Percentiles rank a stretch among this genome's conserved stretches.
phyloP scores from a whole-genome alignment of 352 stramenopile genomes.

The Phytopythium litorale region DNA sequence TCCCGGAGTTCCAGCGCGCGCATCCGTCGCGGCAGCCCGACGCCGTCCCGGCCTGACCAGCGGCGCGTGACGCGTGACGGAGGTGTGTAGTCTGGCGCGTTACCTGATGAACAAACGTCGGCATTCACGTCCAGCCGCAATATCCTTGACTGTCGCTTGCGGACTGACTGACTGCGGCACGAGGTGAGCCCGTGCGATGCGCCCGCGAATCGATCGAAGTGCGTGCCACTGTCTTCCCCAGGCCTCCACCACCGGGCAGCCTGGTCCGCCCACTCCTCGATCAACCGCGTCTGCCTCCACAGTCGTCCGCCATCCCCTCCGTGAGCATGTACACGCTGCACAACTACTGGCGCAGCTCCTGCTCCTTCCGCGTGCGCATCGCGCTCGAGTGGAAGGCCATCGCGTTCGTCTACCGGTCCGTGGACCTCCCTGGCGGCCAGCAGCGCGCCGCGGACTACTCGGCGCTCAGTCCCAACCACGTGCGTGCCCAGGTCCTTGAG shows the following conservation, averaged over 20 bases:
- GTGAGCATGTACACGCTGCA: constrained; percentile 45
- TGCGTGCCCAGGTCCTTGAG: constrained; percentile 5
- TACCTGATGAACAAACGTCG: background rate
- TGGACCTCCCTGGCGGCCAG: constrained; percentile 72
- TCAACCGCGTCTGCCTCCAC: too few species aligned
- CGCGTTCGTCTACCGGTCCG: constrained; percentile 67
- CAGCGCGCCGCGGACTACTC: constrained; percentile 47
- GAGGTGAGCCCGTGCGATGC: too few species aligned
- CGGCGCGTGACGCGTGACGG: background rate
- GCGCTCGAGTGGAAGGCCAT: constrained; percentile 86
- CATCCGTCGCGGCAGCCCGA: constrained; percentile 85
- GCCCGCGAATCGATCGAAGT: background rate
- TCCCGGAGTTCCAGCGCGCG: constrained; percentile 79
- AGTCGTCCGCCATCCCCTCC: too few species aligned
- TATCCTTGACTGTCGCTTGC: too few species aligned
- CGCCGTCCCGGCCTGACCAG: constrained; percentile 8
- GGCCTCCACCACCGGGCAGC: background rate
- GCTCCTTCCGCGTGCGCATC: constrained; percentile 88
- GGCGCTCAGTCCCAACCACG: constrained; percentile 70
- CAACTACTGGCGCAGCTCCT: constrained; percentile 86
- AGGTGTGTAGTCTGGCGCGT: too few species aligned
- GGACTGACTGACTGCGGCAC: too few species aligned
- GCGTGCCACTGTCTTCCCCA: background rate
- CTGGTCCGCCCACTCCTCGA: too few species aligned
- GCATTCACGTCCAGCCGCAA: background rate